Evolutionary conservation across 2,329 filamentous ascomycete genomes (phyloP), one percentile per base, ranked within the genome.

Genomic region (Achaetomium macrosporum): DNA sequence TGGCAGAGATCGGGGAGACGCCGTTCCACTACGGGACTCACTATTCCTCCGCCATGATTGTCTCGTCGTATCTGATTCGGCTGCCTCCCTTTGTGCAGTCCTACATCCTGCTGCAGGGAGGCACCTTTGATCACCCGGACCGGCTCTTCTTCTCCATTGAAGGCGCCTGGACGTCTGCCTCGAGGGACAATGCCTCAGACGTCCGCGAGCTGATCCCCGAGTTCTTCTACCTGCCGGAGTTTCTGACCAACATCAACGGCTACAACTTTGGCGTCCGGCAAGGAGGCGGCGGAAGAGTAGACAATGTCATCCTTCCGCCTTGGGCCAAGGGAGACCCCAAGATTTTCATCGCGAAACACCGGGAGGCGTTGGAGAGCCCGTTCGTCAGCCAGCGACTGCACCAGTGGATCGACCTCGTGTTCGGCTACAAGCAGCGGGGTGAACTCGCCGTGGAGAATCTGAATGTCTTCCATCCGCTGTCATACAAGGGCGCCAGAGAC

Each of bases 21-120:
- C 88, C 93, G 0, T 99, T 96, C 67, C 93, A 99, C 66, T 99
- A 97, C 61, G 93, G 93, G 16, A 99, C 95, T 0, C 95, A 99
- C 67, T 99, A 99, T 68, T 97, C 93, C 1, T 97, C 93, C 2
- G 93, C 93, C 8, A 99, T 97, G 93, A 96, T 96, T 54, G 93
- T 99, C 7, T 90, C 90, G 12, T 96, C 91, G 0, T 99, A 96
- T 64, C 78, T 99, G 39, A 96, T 99, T 63, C 86, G 93, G 16
- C 77, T 99, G 15, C 92, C 96, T 47, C 93, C 93, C 0, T 99
- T 97, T 66, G 92, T 96, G 20, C 90, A 97, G 62, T 96, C 93
- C 0, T 97, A 95, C 65, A 82, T 97, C 17, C 75, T 97, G 9
- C 79, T 99, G 1, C 93, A 99, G 68, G 93, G 93, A n/a, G 92